Base-by-base conservation (phyloP, 2,329 filamentous ascomycete genomes). In the Fonsecaea pedrosoi region DNA sequence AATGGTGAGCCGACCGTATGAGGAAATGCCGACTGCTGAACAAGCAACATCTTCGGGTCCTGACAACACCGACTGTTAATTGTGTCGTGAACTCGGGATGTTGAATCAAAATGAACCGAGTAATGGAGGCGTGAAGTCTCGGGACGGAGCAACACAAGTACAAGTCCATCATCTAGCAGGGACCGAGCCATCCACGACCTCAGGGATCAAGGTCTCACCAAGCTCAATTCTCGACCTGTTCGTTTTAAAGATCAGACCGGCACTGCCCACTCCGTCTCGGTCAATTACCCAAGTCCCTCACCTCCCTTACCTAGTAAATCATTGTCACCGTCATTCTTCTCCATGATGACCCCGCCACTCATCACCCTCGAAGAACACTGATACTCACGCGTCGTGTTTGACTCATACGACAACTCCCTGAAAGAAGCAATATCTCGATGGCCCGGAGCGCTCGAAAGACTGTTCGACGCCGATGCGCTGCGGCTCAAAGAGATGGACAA, bases 351-450 rank as follows among this genome's bases (percentile, higher is more conserved):
- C 25, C 65, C 67, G 37, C 67, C 67, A 42, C 57, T 69, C 5
- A 67, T 69, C 53, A 60, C 67, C 8, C 67, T 69, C 60, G 67
- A 69, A 35, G 67, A 69, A 53, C 67, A 69, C 42, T 69, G 55
- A 50, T 66, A 62, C 54, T 68, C 66, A 15, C 21, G 18, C 4
- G 57, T 53, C 12, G 45, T 64, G 4, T 57, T 62, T 21, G 64
- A 68, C 63, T 58, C 57, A 4, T 64, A 57, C 54, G 54, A 58
- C 13, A 64, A 58, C 34, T 21, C 32, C 2, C 42, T 64, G 61
- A 64, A 64, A 64, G 32, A 34, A 55, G 48, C 42, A 50, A 59
- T 60, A 53, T 8, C 35, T 18, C 55, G 50, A 57, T 55, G 64
- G 64, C 48, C 63, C 40, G 40, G 63, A 9, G 37, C 58, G 37